Percentiles rank a stretch among this genome's conserved stretches.
These are phyloP conservation scores for Hemileccinum rubropunctum DNA, from an alignment of 768 basidiomycete genomes.

Conservation along the genomic window DNA sequence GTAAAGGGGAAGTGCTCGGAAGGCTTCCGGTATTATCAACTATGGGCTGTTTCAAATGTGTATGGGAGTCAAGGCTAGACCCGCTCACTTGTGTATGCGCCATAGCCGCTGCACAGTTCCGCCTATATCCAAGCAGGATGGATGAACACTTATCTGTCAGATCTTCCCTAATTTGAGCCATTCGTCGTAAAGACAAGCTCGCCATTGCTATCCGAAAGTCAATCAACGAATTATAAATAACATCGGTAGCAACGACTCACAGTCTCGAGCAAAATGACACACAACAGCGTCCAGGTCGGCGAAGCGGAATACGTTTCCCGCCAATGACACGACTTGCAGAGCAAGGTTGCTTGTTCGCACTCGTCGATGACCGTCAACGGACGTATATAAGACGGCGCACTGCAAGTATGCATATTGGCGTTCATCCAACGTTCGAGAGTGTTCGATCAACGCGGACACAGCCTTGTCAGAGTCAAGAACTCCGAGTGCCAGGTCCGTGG, in stretches of 20 bases:
- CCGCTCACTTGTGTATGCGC: constrained; percentile 69
- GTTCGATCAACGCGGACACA: constrained; percentile 70
- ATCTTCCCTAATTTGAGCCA: constrained; percentile 78
- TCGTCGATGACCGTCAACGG: constrained; percentile 68
- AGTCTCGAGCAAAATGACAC: constrained; percentile 70
- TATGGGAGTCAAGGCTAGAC: background rate
- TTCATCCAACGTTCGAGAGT: constrained; percentile 65
- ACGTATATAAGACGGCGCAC: constrained; percentile 86
- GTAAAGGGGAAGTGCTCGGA: constrained; percentile 81
- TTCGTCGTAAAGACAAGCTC: constrained; percentile 53
- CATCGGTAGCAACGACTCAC: constrained; percentile 41
- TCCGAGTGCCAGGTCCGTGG: constrained; percentile 77
- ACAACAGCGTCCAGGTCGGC: constrained; percentile 89
- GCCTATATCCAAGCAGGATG: constrained; percentile 81
- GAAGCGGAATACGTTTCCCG: constrained; percentile 88
- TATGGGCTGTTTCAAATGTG: constrained; percentile 31
- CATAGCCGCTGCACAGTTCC: constrained; percentile 81
- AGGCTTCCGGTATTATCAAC: constrained; percentile 94
- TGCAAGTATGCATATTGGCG: constrained; percentile 78
- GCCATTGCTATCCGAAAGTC: constrained; percentile 55
- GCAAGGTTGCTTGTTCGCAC: constrained; percentile 88
- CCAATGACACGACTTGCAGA: constrained; percentile 73
- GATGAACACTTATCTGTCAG: constrained; percentile 82
- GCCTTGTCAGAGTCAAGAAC: constrained; percentile 80
- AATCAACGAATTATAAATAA: constrained; percentile 1